Conservation (phyloP, 1,284 basidiomycete genomes). For the Boletus holoroseus region DNA sequence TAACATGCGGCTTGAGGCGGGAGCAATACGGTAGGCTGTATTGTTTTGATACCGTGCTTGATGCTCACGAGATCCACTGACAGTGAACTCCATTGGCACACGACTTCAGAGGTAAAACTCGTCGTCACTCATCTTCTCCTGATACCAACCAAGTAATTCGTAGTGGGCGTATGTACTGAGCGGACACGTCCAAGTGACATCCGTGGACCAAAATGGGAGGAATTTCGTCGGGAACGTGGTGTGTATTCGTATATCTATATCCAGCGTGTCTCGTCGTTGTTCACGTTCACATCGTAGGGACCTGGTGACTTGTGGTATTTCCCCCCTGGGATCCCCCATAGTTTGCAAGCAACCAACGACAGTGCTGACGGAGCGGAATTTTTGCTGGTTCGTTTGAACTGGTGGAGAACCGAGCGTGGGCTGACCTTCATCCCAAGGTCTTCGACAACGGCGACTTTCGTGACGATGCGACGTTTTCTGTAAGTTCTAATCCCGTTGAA, state of each 20-base stretch:
- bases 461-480: conserved; percentile 49
- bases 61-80: conserved; percentile 22
- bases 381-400: conserved; percentile 33
- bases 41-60: not conserved
- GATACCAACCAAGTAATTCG: not conserved
- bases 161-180: conserved; percentile 64
- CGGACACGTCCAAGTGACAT: conserved; percentile 57
- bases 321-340: conserved; percentile 39
- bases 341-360: conserved; percentile 45
- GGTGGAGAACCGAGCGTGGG: not conserved
- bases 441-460: conserved; percentile 50
- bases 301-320: conserved; percentile 54
- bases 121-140: not conserved
- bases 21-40: conserved; percentile 40
- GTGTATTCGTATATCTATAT: conserved; percentile 16
- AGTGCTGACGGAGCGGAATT: conserved; percentile 48
- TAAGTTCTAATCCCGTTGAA: conserved; percentile 18
- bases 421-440: conserved; percentile 26
- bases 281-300: conserved; percentile 18
- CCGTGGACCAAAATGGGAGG: conserved; percentile 55
- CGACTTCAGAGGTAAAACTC: conserved; percentile 42
- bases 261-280: not conserved
- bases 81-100: conserved; percentile 56
- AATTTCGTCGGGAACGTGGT: conserved; percentile 60
- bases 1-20: conserved; percentile 50